Base-by-base conservation (phyloP, 2,329 filamentous ascomycete species). In the Peltaster fructicola region DNA sequence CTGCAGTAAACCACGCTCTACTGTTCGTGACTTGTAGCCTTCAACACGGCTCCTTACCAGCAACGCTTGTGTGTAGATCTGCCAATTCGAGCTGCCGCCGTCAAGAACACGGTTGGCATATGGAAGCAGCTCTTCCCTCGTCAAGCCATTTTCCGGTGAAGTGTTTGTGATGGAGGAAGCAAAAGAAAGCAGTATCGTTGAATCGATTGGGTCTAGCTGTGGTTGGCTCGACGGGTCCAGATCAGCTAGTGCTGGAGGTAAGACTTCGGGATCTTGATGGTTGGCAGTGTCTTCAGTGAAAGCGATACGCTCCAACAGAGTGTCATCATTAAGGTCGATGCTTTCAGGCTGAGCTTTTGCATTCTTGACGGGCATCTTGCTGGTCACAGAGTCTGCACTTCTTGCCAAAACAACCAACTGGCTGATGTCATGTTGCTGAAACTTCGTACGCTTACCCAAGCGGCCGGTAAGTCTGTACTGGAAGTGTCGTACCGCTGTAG, bases 41-140 rank as follows among this genome's bases (percentile, higher is more conserved):
- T 98, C 88, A 27, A 95, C 85, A 9, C 88, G 66, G 31, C 80
- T 91, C 21, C 88, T 68, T 2, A 95, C 78, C 0, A 98, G 61
- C 6, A 98, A 59, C 0, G 82, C 88, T 45, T 95, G 84, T 0
- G 88, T 93, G 47, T 95, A 95, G 16, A 93, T 74, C 48, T 95
- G 88, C 88, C 88, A 98, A 50, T 95, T 98, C 1, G 81, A 85
- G 22, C 77, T 77, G 38, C 85, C 84, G 32, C 88, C 82, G 6
- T 77, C 68, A 2, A 98, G 62, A 0, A 95, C 88, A 19, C 88
- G 70, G 2, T 73, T 75, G 1, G 88, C 88, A 45, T 85, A 98
- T 0, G 88, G 88, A 1, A 91, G 53, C 4, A 91, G 85, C 46
- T 95, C 81, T 52, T 95, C 84, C n/a, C 82, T 66, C 0, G 84